phyloP scores from a whole-genome alignment of 1,284 basidiomycete species.

The Pseudozyma sp. region DNA sequence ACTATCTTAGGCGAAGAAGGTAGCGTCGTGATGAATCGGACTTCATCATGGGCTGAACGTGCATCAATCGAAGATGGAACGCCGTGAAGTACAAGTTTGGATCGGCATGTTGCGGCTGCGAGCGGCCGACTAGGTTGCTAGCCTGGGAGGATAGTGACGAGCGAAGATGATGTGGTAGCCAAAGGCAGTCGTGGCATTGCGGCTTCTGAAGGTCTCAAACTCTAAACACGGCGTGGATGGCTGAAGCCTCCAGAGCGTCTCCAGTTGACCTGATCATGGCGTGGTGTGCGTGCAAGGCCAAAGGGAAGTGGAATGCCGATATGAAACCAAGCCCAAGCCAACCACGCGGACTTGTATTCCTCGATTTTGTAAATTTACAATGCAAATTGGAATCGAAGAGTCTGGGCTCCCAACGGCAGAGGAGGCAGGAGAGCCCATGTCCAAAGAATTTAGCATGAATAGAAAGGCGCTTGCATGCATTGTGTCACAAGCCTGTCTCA shows the following conservation, averaged over 20 bases:
- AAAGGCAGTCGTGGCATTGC: background rate
- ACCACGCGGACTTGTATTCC: background rate
- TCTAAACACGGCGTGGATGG: conserved; percentile 2
- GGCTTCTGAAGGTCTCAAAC: conserved; percentile 8
- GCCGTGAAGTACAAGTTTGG: background rate
- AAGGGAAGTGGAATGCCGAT: background rate
- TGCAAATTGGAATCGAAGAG: too few species aligned
- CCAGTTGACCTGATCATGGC: too few species aligned
- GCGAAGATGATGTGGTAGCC: too few species aligned
- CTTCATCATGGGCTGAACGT: too few species aligned
- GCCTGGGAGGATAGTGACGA: too few species aligned
- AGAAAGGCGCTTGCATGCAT: conserved; percentile 3
- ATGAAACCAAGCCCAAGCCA: background rate
- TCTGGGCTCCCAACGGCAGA: too few species aligned
- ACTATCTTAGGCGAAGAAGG: too few species aligned
- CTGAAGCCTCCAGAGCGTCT: background rate
- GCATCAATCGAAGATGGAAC: background rate
- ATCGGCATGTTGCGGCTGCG: background rate
- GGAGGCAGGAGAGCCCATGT: too few species aligned
- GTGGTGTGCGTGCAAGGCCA: too few species aligned
- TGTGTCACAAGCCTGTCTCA: conserved; percentile 13
- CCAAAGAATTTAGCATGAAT: background rate
- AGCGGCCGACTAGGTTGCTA: background rate
- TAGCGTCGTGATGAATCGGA: too few species aligned
- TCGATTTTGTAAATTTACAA: too few species aligned